Evolutionary conservation across 805 yeast species (phyloP), one percentile per base, ranked within the genome.

Genomic region (Ogataea corticis): DNA sequence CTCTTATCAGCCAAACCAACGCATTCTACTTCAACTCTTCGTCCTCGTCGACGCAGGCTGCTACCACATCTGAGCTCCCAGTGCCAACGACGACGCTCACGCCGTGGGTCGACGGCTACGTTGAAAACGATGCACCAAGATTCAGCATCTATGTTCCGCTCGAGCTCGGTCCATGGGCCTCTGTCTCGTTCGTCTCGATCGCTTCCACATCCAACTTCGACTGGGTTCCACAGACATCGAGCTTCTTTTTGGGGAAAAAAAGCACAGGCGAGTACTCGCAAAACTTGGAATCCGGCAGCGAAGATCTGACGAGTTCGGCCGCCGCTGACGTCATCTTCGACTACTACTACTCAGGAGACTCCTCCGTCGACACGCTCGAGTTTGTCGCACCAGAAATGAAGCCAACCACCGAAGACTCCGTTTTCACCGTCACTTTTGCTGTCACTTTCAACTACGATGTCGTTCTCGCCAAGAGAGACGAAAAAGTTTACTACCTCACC

Each of bases 401-500:
- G 10, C 45, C 52, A 18, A 30, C 33, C 7, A 23, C 41, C 6
- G 33, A 35, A n/a, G 16, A 34, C n/a, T 47, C 45, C 23, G 49
- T 49, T 21, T 57, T 49, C 45, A 46, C 54, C 6, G 58, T 41
- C 30, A 50, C 62, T 6, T 56, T 57, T 41, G 58, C 56, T 27
- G 54, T 57, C 19, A 36, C 50, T 12, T 17, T 55, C 25, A 33
- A 34, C n/a, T 33, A 32, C 33, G 33, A 32, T 23, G 30, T 29
- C 12, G 18, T 49, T 9, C 38, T 38, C 15, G 29, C 33, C 9
- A 57, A 56, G 50, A 54, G 61, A 54, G 55, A 47, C 10, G 45
- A 41, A 10, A 29, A 40, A 6, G 46, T 53, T 13, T 55, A 49
- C 46, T 56, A 55, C 41, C 33, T 55, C 28, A 50, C 57, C n/a